Percentiles rank a stretch among this genome's conserved stretches.
Evolutionary conservation across 495 filamentous ascomycete genomes (phyloP).

Genomic region (Aspergillus asperescens): DNA sequence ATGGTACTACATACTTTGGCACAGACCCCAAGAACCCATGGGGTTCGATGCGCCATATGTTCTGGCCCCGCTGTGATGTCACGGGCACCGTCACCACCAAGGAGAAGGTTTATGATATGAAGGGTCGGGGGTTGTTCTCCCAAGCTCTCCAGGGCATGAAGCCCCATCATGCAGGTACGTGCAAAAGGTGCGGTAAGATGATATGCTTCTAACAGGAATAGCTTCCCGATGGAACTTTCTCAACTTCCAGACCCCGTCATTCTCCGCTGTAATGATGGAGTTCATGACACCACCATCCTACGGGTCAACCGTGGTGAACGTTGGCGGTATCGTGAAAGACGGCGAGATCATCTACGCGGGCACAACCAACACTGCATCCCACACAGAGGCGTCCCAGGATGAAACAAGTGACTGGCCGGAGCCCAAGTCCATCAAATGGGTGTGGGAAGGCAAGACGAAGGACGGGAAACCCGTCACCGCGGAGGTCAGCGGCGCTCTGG

Average conservation of each 20-base stretch:
- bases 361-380: conserved; percentile 52
- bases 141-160: conserved; percentile 97
- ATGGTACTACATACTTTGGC: conserved; percentile 80
- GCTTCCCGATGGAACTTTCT: conserved; percentile 91
- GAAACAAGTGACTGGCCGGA: conserved; percentile 82
- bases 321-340: conserved; percentile 76
- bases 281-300: conserved; percentile 94
- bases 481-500: conserved; percentile 61
- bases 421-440: conserved; percentile 66
- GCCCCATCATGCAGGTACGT: conserved; percentile 82
- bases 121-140: conserved; percentile 68
- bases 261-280: conserved; percentile 91
- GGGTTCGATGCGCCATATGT: conserved; percentile 85
- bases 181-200: conserved; percentile 4
- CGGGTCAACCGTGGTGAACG: conserved; percentile 77
- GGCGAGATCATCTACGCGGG: conserved; percentile 74
- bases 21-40: conserved; percentile 80
- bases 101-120: conserved; percentile 75
- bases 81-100: conserved; percentile 82
- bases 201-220: conserved; percentile 19
- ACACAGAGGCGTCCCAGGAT: conserved; percentile 65
- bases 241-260: conserved; percentile 81
- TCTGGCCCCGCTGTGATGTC: conserved; percentile 82
- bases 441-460: conserved; percentile 72
- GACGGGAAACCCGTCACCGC: conserved; percentile 69